Evolutionary conservation across 2,329 filamentous ascomycete species (phyloP), one percentile per base, ranked within the genome.

Genomic region (Botrytis aclada): DNA sequence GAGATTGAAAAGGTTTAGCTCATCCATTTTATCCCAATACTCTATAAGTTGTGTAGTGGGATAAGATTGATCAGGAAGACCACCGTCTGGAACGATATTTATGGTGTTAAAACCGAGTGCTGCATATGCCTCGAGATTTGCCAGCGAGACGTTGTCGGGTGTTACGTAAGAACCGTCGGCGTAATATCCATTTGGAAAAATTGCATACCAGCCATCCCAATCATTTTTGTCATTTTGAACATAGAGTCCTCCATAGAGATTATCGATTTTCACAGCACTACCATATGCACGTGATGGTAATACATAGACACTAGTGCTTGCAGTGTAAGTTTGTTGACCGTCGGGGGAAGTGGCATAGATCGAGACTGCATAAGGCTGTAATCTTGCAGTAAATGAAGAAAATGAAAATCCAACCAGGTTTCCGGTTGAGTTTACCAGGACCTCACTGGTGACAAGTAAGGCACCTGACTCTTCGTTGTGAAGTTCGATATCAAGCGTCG

Each of bases 181-280:
- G 75, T 85, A 86, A 76, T 83, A 84, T 0, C 83, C 83, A 74
- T 84, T 84, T 0, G 85, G 85, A n/a, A 86, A 81, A 8, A 86
- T 71, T 0, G 82, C 76, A 47, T 81, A 81, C 77, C 77, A 80
- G 14, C 77, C 78, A 2, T 62, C 79, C 61, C 80, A 81, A 25
- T 76, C 71, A 64, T 79, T 80, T 32, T 71, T 47, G 0, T 72
- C 72, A 71, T 83, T 83, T 54, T 82, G 82, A 0, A 86, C 81
- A 8, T 83, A 77, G 34, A 86, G 81, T 10, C 84, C 84, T 25
- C 84, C 84, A 73, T 83, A 81, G 0, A 86, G 80, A 71, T 82
- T 83, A 73, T 87, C 85, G 7, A 87, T 80, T 74, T 84, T 85
- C 8, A 84, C 83, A 7, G 83, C 82, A 72, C 83, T 85, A 43